phyloP scores from a whole-genome alignment of 192 early-diverging fungal species.

The Gonapodya prolifera region DNA sequence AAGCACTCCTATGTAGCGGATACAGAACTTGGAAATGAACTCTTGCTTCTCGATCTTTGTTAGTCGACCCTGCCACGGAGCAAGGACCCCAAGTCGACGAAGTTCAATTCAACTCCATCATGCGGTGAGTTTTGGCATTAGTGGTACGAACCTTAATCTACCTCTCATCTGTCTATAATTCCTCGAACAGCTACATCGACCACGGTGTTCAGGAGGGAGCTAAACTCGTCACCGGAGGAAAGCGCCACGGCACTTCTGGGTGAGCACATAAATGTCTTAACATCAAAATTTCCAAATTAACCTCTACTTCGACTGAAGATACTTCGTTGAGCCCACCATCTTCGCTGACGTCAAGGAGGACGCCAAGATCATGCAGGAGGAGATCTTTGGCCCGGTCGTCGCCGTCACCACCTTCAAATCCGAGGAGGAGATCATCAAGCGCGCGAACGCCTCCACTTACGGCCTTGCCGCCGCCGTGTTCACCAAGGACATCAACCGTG shows the following conservation, averaged over 20 bases:
- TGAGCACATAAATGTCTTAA: too few relatives aligned
- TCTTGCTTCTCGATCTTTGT: too few relatives aligned
- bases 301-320: too few relatives aligned
- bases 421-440: constrained; percentile 30
- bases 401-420: constrained; percentile 42
- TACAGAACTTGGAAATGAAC: too few relatives aligned
- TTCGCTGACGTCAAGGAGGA: constrained; percentile 28
- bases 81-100: neutral
- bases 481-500: constrained; percentile 45
- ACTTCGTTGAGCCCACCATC: constrained; percentile 47
- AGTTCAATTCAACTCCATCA: neutral
- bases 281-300: too few relatives aligned
- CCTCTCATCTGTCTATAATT: constrained; percentile 36
- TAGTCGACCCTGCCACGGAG: neutral
- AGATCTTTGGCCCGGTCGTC: constrained; percentile 60
- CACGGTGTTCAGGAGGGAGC: neutral
- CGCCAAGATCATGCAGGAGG: constrained; percentile 24
- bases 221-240: constrained; percentile 12
- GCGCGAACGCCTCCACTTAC: constrained; percentile 33
- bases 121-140: neutral
- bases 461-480: constrained; percentile 44
- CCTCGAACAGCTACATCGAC: constrained; percentile 33
- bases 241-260: too few relatives aligned
- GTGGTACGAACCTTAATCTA: too few relatives aligned
- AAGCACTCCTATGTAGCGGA: too few relatives aligned